Evolutionary conservation across 2,329 filamentous ascomycete genomes (phyloP).

Genomic region (Aspergillus carbonarius): DNA sequence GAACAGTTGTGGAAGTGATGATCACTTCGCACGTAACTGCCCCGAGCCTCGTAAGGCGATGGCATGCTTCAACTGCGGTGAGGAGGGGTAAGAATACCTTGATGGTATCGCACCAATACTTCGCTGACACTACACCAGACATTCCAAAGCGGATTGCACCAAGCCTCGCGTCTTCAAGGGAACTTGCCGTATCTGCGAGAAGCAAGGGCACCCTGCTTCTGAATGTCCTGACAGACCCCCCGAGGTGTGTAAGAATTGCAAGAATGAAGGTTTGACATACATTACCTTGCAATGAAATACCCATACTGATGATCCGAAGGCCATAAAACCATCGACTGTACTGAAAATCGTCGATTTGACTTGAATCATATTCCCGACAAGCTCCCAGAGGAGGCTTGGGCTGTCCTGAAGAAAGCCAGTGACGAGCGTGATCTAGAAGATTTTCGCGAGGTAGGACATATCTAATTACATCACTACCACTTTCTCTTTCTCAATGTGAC

Average conservation of each 20-base stretch:
- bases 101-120: not conserved
- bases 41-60: slow-evolving; percentile 41
- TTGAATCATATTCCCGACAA: slow-evolving; percentile 47
- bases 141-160: slow-evolving; percentile 46
- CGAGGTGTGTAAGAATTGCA: slow-evolving; percentile 49
- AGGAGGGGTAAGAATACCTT: slow-evolving; percentile 38
- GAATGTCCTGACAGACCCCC: slow-evolving; percentile 47
- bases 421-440: slow-evolving; percentile 50
- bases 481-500: not conserved
- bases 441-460: slow-evolving; percentile 46
- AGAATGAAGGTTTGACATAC: slow-evolving; percentile 39
- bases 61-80: slow-evolving; percentile 44
- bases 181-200: slow-evolving; percentile 46
- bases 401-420: slow-evolving; percentile 49
- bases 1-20: slow-evolving; percentile 35
- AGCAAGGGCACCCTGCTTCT: slow-evolving; percentile 47
- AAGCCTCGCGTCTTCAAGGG: slow-evolving; percentile 50
- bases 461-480: not conserved
- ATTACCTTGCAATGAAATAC: slow-evolving; percentile 2
- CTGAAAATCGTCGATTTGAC: slow-evolving; percentile 46
- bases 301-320: slow-evolving; percentile 28
- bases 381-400: slow-evolving; percentile 52
- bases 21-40: slow-evolving; percentile 45
- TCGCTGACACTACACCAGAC: slow-evolving; percentile 26
- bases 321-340: slow-evolving; percentile 47